Evolutionary conservation across 140 eudicot species (phyloP), one percentile per base, ranked within the genome.

Genomic region (Anethum foeniculum): DNA sequence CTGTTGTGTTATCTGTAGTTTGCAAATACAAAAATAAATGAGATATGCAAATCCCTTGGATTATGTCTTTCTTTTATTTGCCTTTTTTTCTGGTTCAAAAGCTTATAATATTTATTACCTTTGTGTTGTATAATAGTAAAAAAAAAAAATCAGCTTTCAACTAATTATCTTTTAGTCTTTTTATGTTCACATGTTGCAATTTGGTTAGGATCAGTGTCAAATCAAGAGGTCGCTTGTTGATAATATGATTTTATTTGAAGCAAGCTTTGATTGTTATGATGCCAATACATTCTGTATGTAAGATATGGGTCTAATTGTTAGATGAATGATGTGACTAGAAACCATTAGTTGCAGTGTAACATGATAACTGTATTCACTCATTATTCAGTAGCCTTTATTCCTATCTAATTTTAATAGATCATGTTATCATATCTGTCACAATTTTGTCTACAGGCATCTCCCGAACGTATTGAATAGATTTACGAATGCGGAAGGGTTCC

Each of bases 401-500:
- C 81, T 71, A 62, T 67, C 44, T 81, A 75, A 78, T 80, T 83
- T 12, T 15, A 1, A 16, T 34, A 68, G 44, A 68, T 14, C 74
- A 28, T 80, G 76, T 28, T 83, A 54, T 49, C 65, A 46, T 81
- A 36, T 44, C 7, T 62, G 32, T 73, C 71, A 58, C 54, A 73
- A 52, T n/a, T 47, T 77, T 67, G 21, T 62, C 67, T 76, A 76
- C 93, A 96, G 99, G 94, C 83, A 87, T 79, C 87, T 93, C 65
- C 97, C 97, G 18, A 84, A 83, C 7, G 77, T 88, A 82, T 87
- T 96, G n/a, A 87, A 87, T 81, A 87, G 98, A 89, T 96, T 89
- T 85, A 65, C 91, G 43, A 93, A 96, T 83, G 98, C 98, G 15
- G 99, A 96, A 83, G 99, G 98, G 81, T 96, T 96, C 90, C 60